Conservation (phyloP, 2,329 filamentous ascomycete species). For the Ascochyta viciae-villosae region DNA sequence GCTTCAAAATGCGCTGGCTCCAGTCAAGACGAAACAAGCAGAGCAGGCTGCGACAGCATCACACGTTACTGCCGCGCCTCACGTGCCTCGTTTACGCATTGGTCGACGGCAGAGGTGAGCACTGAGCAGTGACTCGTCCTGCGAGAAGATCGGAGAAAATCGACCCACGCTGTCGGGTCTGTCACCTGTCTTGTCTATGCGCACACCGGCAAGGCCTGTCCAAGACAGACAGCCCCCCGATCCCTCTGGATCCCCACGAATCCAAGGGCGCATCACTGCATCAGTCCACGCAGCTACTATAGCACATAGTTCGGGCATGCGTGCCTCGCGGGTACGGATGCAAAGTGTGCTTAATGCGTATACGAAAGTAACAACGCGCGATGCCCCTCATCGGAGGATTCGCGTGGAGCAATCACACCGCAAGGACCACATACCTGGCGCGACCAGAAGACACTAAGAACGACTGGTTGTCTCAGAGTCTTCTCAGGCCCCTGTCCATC, state of each 20-base stretch:
- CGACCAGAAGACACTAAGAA: constrained; percentile 46
- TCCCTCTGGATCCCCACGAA: constrained; percentile 23
- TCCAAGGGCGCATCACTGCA: constrained; percentile 22
- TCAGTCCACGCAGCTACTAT: constrained; percentile 10
- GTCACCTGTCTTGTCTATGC: constrained; percentile 21
- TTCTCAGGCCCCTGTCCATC: constrained; percentile 41
- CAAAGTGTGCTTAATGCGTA: constrained; percentile 15
- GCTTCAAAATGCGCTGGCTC: constrained; percentile 39
- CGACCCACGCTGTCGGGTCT: constrained; percentile 31
- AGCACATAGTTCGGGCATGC: constrained; percentile 8
- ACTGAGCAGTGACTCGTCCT: constrained; percentile 19
- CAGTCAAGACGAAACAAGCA: constrained; percentile 33
- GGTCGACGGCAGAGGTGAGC: constrained; percentile 20
- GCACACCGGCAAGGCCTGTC: constrained; percentile 8
- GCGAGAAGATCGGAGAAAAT: constrained; percentile 33
- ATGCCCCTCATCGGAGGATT: constrained; percentile 39
- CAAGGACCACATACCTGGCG: constrained; percentile 28
- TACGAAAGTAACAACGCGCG: constrained; percentile 23
- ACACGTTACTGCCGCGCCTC: constrained; percentile 23
- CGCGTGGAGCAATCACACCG: constrained; percentile 35
- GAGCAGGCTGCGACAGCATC: constrained; percentile 23
- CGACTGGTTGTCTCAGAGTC: constrained; percentile 44
- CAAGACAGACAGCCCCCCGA: constrained; percentile 9
- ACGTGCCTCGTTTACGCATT: constrained; percentile 21
- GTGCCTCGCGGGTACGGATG: constrained; percentile 18